A percentile compares a stretch with the other conserved stretches of the same genome.
Conservation (phyloP, 2,329 filamentous ascomycete species). For the Exophiala sideris region DNA sequence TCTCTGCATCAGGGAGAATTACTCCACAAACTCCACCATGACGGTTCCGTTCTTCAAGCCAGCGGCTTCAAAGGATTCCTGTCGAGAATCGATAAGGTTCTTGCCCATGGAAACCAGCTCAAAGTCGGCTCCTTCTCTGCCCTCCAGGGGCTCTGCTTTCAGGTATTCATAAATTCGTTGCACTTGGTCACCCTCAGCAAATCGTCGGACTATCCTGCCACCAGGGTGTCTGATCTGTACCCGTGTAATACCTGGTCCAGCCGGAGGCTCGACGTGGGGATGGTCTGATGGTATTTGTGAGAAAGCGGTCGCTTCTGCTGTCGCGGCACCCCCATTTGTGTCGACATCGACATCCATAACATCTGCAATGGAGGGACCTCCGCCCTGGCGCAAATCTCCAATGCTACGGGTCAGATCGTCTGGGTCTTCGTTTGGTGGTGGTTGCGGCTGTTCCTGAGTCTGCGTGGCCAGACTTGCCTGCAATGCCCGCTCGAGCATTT, state of each 20-base stretch:
- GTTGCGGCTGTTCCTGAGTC: conserved; percentile 28
- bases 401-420: conserved; percentile 77
- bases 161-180: conserved; percentile 92
- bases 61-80: conserved; percentile 71
- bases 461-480: conserved; percentile 74
- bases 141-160: conserved; percentile 80
- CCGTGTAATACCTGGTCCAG: conserved; percentile 71
- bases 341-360: conserved; percentile 40
- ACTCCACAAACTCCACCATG: conserved; percentile 84
- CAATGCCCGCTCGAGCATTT: conserved; percentile 92
- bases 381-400: conserved; percentile 53
- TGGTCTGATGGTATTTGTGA: conserved; percentile 66
- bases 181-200: conserved; percentile 71
- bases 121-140: conserved; percentile 73
- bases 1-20: background rate
- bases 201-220: conserved; percentile 83
- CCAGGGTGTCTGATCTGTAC: conserved; percentile 89
- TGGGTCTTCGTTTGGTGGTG: conserved; percentile 64
- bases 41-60: conserved; percentile 90
- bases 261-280: conserved; percentile 74
- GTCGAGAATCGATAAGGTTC: conserved; percentile 74
- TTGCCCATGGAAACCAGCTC: conserved; percentile 85
- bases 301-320: conserved; percentile 51
- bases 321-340: conserved; percentile 31
- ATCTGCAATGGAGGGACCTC: conserved; percentile 38